Percentiles rank a stretch among this genome's conserved stretches.
Conservation (phyloP, 139 green algal species). For the Ettlia oleoabundans region DNA sequence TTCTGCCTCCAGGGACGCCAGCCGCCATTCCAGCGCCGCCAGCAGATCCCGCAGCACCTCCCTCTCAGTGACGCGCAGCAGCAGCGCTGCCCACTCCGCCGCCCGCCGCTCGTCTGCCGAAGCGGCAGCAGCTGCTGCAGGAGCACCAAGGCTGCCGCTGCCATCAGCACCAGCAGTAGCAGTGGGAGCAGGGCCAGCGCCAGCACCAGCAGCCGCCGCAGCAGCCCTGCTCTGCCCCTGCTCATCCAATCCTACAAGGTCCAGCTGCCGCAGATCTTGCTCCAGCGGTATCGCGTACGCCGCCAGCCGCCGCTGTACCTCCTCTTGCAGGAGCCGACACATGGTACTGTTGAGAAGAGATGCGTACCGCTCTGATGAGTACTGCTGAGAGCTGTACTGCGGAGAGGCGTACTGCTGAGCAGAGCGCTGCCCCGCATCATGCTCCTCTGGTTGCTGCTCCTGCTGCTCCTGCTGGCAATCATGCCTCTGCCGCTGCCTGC, state of each 20-base stretch:
- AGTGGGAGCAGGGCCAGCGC: too few relatives aligned
- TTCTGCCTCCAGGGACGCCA: neutral
- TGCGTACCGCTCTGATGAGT: too few relatives aligned
- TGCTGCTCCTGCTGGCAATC: neutral
- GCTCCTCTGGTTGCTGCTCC: too few relatives aligned
- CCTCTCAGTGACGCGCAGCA: constrained; percentile 36
- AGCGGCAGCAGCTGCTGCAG: neutral
- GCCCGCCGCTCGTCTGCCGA: neutral
- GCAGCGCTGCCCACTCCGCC: constrained; percentile 21
- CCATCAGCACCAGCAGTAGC: too few relatives aligned
- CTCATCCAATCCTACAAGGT: neutral
- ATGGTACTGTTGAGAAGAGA: too few relatives aligned
- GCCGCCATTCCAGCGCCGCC: neutral
- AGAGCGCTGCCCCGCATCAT: too few relatives aligned
- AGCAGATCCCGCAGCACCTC: constrained; percentile 41
- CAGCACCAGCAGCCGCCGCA: too few relatives aligned
- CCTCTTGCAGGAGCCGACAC: too few relatives aligned
- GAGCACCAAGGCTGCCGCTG: too few relatives aligned
- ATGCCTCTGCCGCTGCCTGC: neutral
- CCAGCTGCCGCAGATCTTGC: neutral
- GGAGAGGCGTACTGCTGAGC: too few relatives aligned
- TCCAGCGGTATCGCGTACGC: neutral
- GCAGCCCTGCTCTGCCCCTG: neutral
- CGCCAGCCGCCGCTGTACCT: constrained; percentile 3
- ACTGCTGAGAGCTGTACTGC: too few relatives aligned